Evolutionary conservation across 176 grass and related monocot genomes (phyloP), one percentile per base, ranked within the genome.

Genomic region (Pharus latifolius): DNA sequence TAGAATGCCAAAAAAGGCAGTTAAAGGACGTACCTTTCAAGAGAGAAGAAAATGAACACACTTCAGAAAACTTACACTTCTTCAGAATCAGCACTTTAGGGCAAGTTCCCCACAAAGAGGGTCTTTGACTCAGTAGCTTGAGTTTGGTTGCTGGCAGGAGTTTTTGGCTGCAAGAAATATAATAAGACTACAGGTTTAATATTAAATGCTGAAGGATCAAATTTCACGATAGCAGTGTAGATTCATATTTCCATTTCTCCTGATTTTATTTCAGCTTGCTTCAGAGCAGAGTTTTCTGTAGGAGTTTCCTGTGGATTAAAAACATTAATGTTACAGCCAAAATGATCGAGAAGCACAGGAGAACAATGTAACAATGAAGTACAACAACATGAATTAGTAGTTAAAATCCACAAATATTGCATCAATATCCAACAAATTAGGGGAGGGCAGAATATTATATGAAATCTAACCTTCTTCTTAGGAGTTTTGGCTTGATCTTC

Each of bases 31-130:
- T 7, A 79, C 23, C 49, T 19, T 37, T 16, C 13, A 7, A 61
- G 27, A 52, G 14, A 31, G 16, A 54, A 42, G 3, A 26, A 49
- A 14, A 19, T 55, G 7, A 47, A 31, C 42, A 50, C 2, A 65
- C 33, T 63, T 54, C 46, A 73, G 26, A 54, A 31, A 66, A 88
- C 84, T 70, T 79, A 92, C 89, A 92, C 64, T 63, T 88, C 74
- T 32, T 88, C 85, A 42, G 28, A 32, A 6, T 84, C 78, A 65
- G 69, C 41, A 58, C 3, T 19, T 13, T 63, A 92, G 15, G 85
- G 57, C 49, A 92, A 57, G 59, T 92, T 92, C 50, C 85, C 85
- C 67, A 92, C 69, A 63, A 85, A 92, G 62, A 92, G 1, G 7
- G 89, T 88, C 55, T 84, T 88, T 17, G 85, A 88, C 30, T 69